Percentiles rank a stretch among this genome's conserved stretches.
Evolutionary conservation across 768 basidiomycete genomes (phyloP).

Genomic region (Coprinopsis strossmayeri): DNA sequence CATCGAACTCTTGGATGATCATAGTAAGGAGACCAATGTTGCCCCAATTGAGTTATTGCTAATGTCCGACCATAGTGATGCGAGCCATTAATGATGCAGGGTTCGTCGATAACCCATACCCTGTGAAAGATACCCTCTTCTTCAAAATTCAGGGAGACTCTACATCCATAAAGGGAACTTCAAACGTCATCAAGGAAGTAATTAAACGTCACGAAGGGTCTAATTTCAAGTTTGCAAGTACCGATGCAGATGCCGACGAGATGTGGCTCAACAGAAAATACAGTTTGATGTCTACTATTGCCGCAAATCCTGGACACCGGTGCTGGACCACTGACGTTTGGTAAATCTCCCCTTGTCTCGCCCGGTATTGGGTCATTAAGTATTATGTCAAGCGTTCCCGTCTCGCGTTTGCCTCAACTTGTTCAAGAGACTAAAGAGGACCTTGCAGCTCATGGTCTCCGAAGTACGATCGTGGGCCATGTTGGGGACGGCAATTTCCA

Average conservation of each 20-base stretch:
- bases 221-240: slow-evolving; percentile 66
- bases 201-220: slow-evolving; percentile 62
- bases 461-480: slow-evolving; percentile 74
- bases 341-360: slow-evolving; percentile 29
- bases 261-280: slow-evolving; percentile 87
- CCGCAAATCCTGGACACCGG: slow-evolving; percentile 52
- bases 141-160: slow-evolving; percentile 87
- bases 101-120: slow-evolving; percentile 52
- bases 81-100: slow-evolving; percentile 66
- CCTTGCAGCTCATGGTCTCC: slow-evolving; percentile 46
- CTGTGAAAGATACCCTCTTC: slow-evolving; percentile 74
- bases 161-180: slow-evolving; percentile 48
- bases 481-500: slow-evolving; percentile 69
- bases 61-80: slow-evolving; percentile 48
- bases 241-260: slow-evolving; percentile 67
- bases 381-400: slow-evolving; percentile 46
- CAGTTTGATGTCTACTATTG: slow-evolving; percentile 66
- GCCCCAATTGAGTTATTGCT: not conserved
- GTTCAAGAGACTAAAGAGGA: slow-evolving; percentile 79
- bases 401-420: slow-evolving; percentile 60
- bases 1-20: slow-evolving; percentile 79
- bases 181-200: slow-evolving; percentile 52
- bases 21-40: slow-evolving; percentile 34
- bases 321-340: slow-evolving; percentile 92
- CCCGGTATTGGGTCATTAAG: not conserved